Evolutionary conservation across 2,329 filamentous ascomycete genomes (phyloP).

Genomic region (Cryphonectria naterciae): DNA sequence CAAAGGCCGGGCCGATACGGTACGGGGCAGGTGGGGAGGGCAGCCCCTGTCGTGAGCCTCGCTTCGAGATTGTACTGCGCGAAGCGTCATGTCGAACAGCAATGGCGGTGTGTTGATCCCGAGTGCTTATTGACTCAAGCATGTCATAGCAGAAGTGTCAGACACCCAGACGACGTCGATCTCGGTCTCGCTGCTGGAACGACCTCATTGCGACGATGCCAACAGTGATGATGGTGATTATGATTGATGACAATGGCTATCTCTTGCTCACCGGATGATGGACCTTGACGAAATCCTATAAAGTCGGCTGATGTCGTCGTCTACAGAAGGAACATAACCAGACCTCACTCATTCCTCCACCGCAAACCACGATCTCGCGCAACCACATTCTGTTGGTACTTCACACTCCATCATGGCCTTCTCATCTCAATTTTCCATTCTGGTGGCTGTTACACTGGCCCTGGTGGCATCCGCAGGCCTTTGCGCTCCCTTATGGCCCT

Average conservation of each 20-base stretch:
- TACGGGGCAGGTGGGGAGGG: neutral
- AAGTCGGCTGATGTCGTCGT: neutral
- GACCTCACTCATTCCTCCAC: neutral
- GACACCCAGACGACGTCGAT: neutral
- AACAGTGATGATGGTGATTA: no score
- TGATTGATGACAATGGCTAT: neutral
- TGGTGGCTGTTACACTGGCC: neutral
- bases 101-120: neutral
- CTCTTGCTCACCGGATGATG: neutral
- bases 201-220: neutral
- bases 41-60: neutral
- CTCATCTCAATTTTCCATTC: no score
- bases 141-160: no score
- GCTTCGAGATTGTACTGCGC: neutral
- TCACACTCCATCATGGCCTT: neutral
- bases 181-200: neutral
- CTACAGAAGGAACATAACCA: neutral
- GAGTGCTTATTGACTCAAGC: neutral
- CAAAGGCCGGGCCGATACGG: neutral
- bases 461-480: neutral
- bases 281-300: neutral
- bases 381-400: neutral
- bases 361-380: neutral
- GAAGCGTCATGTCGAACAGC: neutral
- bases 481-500: conserved; percentile 5